Evolutionary conservation across 805 yeast species (phyloP).

Genomic region (Myxozyma melibiosi): DNA sequence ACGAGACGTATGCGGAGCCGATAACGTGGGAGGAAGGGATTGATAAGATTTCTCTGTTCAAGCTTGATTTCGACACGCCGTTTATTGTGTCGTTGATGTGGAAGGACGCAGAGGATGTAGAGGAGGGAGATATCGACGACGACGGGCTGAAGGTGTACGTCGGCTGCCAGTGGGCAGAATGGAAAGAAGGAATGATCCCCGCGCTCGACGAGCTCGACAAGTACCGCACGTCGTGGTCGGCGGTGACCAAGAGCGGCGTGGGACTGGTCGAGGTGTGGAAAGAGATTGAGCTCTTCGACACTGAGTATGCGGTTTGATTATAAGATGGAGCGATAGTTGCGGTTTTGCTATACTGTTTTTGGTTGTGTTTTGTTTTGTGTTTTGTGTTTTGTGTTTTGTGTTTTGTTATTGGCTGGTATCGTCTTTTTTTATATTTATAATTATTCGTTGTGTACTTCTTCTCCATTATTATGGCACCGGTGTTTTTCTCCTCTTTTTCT

Average conservation of each 20-base stretch:
- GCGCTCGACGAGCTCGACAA: constrained; percentile 71
- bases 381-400: background rate
- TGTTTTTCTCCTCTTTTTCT: background rate
- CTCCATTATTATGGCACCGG: background rate
- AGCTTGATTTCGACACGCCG: constrained; percentile 29
- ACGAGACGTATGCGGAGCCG: constrained; percentile 21
- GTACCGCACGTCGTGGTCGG: constrained; percentile 65
- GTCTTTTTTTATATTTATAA: background rate
- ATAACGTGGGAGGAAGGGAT: constrained; percentile 25
- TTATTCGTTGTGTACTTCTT: background rate
- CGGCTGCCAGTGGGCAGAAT: constrained; percentile 79
- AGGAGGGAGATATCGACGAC: constrained; percentile 37
- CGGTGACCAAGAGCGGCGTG: constrained; percentile 61
- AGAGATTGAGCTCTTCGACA: constrained; percentile 48
- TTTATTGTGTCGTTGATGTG: constrained; percentile 28
- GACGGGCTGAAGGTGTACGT: constrained; percentile 57
- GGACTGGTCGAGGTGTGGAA: constrained; percentile 68
- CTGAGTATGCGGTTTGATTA: constrained; percentile 8
- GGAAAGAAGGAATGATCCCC: constrained; percentile 61
- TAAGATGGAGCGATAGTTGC: background rate
- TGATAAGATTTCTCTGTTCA: constrained; percentile 29
- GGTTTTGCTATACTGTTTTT: constrained; percentile 1
- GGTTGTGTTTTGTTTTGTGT: background rate
- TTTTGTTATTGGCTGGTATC: background rate
- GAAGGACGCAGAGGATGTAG: constrained; percentile 38